A percentile compares a stretch with the other conserved stretches of the same genome.
Conservation (phyloP, 495 filamentous ascomycete species). For the Penicillium daleae region DNA sequence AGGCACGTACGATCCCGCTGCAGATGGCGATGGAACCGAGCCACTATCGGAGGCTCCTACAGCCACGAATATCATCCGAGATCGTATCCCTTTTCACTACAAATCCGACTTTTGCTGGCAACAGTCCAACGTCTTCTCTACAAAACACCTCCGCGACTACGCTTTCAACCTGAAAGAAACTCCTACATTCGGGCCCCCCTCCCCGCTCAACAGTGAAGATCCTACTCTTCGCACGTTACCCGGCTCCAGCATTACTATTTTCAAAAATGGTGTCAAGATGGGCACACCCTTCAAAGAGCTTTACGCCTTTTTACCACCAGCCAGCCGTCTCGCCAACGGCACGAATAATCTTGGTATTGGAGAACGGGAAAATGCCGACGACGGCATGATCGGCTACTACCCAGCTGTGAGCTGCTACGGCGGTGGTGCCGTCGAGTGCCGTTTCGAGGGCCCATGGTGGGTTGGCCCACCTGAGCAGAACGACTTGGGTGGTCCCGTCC, state of each 20-base stretch:
- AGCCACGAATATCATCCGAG: constrained; percentile 82
- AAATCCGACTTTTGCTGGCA: constrained; percentile 94
- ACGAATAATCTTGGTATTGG: constrained; percentile 71
- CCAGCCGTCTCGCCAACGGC: constrained; percentile 64
- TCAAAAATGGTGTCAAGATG: constrained; percentile 86
- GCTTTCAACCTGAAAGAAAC: constrained; percentile 54
- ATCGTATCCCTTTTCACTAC: constrained; percentile 91
- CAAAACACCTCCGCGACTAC: constrained; percentile 84
- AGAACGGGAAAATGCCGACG: constrained; percentile 81
- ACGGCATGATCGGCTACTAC: constrained; percentile 93
- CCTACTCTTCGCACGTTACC: constrained; percentile 81
- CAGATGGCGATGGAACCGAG: constrained; percentile 53
- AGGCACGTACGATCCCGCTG: constrained; percentile 82
- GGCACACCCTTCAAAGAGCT: constrained; percentile 89
- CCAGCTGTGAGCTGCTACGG: constrained; percentile 91
- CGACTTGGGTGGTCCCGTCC: constrained; percentile 45
- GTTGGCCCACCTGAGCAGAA: constrained; percentile 64
- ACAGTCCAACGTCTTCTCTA: constrained; percentile 85
- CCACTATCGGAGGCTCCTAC: constrained; percentile 23
- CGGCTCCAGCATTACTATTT: constrained; percentile 81
- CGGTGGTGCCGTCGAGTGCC: constrained; percentile 87
- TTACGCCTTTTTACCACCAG: constrained; percentile 89
- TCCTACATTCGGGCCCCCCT: constrained; percentile 56
- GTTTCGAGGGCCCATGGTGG: constrained; percentile 92
- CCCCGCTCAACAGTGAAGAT: constrained; percentile 65